Percentiles rank a stretch among this genome's conserved stretches.
These are phyloP conservation scores for Pythium scleroteichum DNA, from an alignment of 352 stramenopile species.

Conservation along the genomic window DNA sequence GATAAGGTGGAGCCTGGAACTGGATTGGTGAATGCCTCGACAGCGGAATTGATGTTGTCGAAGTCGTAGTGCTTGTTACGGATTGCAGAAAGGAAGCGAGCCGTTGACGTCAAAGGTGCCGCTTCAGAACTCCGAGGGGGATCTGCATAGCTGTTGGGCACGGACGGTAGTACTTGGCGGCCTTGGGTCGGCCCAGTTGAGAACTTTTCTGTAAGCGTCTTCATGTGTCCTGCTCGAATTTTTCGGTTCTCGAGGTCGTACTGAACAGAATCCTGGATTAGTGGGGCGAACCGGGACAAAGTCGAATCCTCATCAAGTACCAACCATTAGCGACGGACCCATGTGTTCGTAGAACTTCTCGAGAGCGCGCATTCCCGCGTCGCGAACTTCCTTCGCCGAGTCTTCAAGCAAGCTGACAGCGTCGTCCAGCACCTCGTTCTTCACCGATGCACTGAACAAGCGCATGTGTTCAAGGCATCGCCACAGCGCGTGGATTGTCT, in stretches of 20 bases:
- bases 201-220: slow-evolving; percentile 67
- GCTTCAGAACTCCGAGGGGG: slow-evolving; percentile 5
- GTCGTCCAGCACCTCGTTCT: slow-evolving; percentile 63
- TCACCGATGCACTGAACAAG: slow-evolving; percentile 44
- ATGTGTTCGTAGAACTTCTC: slow-evolving; percentile 75
- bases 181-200: slow-evolving; percentile 4
- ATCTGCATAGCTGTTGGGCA: slow-evolving; percentile 4
- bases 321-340: slow-evolving; percentile 69
- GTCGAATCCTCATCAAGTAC: background rate
- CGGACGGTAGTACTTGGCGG: background rate
- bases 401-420: slow-evolving; percentile 73
- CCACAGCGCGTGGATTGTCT: slow-evolving; percentile 73
- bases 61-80: slow-evolving; percentile 38
- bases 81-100: slow-evolving; percentile 27
- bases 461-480: slow-evolving; percentile 56
- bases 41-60: slow-evolving; percentile 40
- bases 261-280: slow-evolving; percentile 25
- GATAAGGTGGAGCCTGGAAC: slow-evolving; percentile 18
- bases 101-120: slow-evolving; percentile 27
- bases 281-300: background rate
- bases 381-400: slow-evolving; percentile 81
- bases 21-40: slow-evolving; percentile 21
- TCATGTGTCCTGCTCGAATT: slow-evolving; percentile 76
- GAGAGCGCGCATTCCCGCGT: slow-evolving; percentile 65
- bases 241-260: slow-evolving; percentile 70